These are phyloP conservation scores for Plasmodium fragile DNA, from an alignment of 169 alveolate genomes.

Conservation along the genomic window DNA sequence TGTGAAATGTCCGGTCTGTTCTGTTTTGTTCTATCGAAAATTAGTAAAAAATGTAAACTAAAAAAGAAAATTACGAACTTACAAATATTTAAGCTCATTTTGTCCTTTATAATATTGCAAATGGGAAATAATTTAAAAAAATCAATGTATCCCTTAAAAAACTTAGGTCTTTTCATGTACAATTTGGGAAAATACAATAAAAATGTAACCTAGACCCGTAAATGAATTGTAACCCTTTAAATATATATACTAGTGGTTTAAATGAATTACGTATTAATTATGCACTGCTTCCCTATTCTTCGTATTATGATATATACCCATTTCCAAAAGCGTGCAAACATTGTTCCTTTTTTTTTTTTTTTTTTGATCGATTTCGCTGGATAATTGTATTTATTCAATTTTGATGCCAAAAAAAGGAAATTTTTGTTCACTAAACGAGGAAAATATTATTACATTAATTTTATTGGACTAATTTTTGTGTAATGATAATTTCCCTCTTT, in stretches of 20 bases:
- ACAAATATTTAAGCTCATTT: not conserved
- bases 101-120: conserved; percentile 4
- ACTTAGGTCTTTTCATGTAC: not conserved
- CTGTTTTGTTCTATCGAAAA: not conserved
- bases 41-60: not conserved
- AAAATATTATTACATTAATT: not conserved
- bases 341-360: not conserved
- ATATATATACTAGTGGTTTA: not conserved
- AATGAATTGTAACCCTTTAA: not conserved
- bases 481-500: not conserved
- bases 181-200: conserved; percentile 6
- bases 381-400: not conserved
- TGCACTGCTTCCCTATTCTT: not conserved
- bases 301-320: not conserved
- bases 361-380: not conserved
- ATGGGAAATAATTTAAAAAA: not conserved
- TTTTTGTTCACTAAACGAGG: not conserved
- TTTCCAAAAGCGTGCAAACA: not conserved
- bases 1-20: not conserved
- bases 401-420: not conserved
- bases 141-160: conserved; percentile 11
- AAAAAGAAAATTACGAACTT: not conserved
- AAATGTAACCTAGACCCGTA: not conserved
- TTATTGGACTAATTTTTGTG: not conserved
- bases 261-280: not conserved